Evolutionary conservation across 257 asterid species (phyloP).

Genomic region (Jasminum sambac): DNA sequence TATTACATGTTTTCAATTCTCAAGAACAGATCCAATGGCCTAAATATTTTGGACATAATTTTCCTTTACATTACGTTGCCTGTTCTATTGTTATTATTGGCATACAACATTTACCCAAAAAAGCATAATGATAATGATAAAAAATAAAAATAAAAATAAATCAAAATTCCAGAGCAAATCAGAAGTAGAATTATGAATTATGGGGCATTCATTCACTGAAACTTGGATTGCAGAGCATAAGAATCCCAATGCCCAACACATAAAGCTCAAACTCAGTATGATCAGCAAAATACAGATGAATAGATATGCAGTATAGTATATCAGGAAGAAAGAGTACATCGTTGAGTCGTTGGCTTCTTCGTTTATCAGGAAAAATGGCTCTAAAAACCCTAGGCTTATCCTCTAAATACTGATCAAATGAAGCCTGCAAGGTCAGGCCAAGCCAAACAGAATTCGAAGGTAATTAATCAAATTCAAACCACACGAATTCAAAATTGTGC

Average conservation of each 20-base stretch:
- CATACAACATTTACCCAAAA: neutral
- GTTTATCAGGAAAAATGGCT: conserved; percentile 90
- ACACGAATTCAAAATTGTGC: neutral
- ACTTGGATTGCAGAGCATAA: neutral
- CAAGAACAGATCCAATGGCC: no score
- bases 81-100: neutral
- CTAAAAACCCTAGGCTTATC: conserved; percentile 78
- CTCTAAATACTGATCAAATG: conserved; percentile 84
- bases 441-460: neutral
- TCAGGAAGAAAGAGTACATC: conserved; percentile 47
- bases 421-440: conserved; percentile 51
- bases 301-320: neutral
- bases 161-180: neutral
- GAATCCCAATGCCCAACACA: neutral
- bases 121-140: neutral
- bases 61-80: no score
- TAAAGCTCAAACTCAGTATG: neutral
- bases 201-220: neutral
- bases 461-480: neutral
- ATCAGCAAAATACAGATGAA: neutral
- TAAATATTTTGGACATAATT: no score
- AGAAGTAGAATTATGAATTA: neutral
- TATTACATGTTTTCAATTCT: no score
- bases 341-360: conserved; percentile 73
- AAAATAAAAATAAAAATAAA: neutral